Evolutionary conservation across 2,329 filamentous ascomycete genomes (phyloP), one percentile per base, ranked within the genome.

Genomic region (Rhexocercosporidium sp.): DNA sequence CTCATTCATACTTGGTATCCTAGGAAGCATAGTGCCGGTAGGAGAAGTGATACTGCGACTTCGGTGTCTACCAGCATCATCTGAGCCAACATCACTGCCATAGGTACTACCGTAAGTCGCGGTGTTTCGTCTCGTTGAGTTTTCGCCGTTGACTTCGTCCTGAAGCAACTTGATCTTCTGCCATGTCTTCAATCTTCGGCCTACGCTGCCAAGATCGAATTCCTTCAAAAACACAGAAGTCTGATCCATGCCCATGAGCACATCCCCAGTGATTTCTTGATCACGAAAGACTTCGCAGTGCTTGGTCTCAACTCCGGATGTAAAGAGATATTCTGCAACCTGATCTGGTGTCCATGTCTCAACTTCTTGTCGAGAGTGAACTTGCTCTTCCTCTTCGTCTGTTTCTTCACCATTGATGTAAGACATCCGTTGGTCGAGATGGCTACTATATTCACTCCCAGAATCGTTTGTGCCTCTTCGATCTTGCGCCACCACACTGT

Each of bases 361-460:
- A 27, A 99, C 93, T 77, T 97, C 91, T 39, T 86, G 82, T 75
- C 88, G 85, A 1, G 84, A 91, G 72, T 93, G 89, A n/a, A 85
- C 76, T 14, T 81, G 85, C 37, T 92, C 89, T 74, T 96, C 93
- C 78, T 98, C 96, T 75, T 97, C 94, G 74, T 98, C 95, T 1
- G 94, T 97, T 79, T 97, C 95, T 70, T 97, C 91, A 44, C 95
- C 96, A 71, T 96, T 92, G 69, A 98, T 95, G 78, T 97, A 97
- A 1, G 95, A 97, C 73, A 95, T 81, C 46, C 94, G 89, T 73
- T 92, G 89, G 69, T 90, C 90, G 46, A 92, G 77, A 64, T 92
- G 89, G 68, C 88, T 92, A 79, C 94, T 97, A 79, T 97, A 97
- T 77, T 97, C 93, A 80, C 93, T 97, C 59, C 90, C 92, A 1